Evolutionary conservation across 345 rosid genomes (phyloP).

Genomic region (Microthlaspi erraticum): DNA sequence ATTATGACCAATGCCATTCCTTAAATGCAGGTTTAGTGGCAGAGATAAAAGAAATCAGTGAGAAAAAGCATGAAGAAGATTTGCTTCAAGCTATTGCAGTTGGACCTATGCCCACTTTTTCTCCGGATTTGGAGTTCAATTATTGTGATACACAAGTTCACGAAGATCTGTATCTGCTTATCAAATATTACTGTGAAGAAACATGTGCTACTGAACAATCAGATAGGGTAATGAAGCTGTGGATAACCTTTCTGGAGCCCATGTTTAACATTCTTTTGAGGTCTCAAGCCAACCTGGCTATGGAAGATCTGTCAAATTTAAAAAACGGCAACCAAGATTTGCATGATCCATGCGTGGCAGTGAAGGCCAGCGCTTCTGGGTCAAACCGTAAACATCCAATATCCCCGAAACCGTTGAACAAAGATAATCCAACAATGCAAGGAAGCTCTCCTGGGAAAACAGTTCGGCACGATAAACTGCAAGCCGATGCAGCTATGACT

Average conservation of each 20-base stretch:
- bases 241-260: constrained; percentile 94
- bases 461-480: constrained; percentile 46
- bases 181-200: constrained; percentile 90
- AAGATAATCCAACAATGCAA: constrained; percentile 57
- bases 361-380: constrained; percentile 52
- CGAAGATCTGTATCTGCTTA: constrained; percentile 84
- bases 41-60: constrained; percentile 90
- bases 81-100: constrained; percentile 77
- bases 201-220: constrained; percentile 81
- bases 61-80: constrained; percentile 81
- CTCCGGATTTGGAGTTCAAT: constrained; percentile 77
- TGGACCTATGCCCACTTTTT: constrained; percentile 63
- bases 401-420: constrained; percentile 61
- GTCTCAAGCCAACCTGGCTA: constrained; percentile 70
- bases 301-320: constrained; percentile 65
- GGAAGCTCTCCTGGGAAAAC: constrained; percentile 58
- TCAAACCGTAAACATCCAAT: constrained; percentile 54
- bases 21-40: constrained; percentile 70
- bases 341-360: constrained; percentile 52
- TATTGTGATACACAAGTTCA: constrained; percentile 80
- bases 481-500: constrained; percentile 49
- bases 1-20: constrained; percentile 17
- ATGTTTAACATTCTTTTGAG: constrained; percentile 75
- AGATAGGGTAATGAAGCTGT: constrained; percentile 82
- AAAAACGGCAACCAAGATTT: constrained; percentile 51